phyloP scores from a whole-genome alignment of 1,284 basidiomycete species.

The Kalmanozyma brasiliensis region DNA sequence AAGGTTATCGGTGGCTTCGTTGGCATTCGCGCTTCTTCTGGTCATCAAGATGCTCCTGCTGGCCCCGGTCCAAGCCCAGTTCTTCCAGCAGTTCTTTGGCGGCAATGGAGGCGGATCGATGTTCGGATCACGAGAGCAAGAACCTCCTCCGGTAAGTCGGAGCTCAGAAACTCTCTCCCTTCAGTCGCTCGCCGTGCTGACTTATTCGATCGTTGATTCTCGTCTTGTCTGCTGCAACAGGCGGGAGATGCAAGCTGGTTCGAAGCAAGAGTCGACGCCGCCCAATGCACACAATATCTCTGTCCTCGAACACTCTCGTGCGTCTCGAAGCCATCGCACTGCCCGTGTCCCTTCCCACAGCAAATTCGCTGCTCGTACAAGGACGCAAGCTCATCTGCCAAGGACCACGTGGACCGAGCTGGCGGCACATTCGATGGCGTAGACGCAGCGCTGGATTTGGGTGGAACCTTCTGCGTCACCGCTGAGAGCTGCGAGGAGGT shows the following conservation, averaged over 20 bases:
- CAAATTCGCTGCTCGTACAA: slow-evolving; percentile 54
- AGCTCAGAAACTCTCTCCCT: background rate
- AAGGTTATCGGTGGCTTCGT: background rate
- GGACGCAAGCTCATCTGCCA: slow-evolving; percentile 32
- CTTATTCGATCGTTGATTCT: no score
- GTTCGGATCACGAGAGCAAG: slow-evolving; percentile 48
- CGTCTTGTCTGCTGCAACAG: slow-evolving; percentile 11
- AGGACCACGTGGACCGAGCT: slow-evolving; percentile 16
- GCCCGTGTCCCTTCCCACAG: slow-evolving; percentile 62
- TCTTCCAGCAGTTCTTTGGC: slow-evolving; percentile 60
- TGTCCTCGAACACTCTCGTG: slow-evolving; percentile 62
- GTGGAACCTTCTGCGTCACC: slow-evolving; percentile 54
- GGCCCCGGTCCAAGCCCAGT: slow-evolving; percentile 32
- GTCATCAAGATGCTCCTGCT: slow-evolving; percentile 20
- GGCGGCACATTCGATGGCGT: slow-evolving; percentile 43
- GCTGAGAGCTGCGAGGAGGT: slow-evolving; percentile 50
- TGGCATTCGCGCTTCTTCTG: slow-evolving; percentile 11
- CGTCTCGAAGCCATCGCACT: slow-evolving; percentile 58
- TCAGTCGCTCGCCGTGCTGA: background rate
- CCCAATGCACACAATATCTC: slow-evolving; percentile 54
- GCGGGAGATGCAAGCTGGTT: slow-evolving; percentile 59
- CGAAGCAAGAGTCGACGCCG: slow-evolving; percentile 56
- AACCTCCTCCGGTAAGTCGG: slow-evolving; percentile 55
- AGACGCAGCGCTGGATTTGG: slow-evolving; percentile 44
- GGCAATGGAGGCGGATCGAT: slow-evolving; percentile 37